Evolutionary conservation across 2,329 filamentous ascomycete genomes (phyloP), one percentile per base, ranked within the genome.

Genomic region (Lachnellula suecica): DNA sequence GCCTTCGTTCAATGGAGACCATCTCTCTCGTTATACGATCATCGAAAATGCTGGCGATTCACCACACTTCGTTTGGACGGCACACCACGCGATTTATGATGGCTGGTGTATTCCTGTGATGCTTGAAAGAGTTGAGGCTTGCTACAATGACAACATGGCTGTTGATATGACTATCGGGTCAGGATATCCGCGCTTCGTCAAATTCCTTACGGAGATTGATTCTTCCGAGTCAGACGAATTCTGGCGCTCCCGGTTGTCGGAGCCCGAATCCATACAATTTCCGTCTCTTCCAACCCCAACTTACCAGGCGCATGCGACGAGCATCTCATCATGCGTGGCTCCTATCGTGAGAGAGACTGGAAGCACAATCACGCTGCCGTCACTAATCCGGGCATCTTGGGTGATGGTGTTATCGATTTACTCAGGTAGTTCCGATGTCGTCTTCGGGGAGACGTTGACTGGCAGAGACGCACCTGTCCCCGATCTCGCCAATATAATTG

Each of bases 51-150:
- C 22, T n/a, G 22, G n/a, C 4, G 23, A 43, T 8, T 8, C 40
- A 24, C 27, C 75, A 56, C 47, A 46, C 17, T 74, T 81, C 17
- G 69, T 78, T 3, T 76, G 75, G 67, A 75, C 74, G 0, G 71
- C 77, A 46, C 77, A 80, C 52, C 77, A 80, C 48, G 75, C 75
- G 4, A 65, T 80, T 1, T 80, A 79, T 54, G 78, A 81, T 63
- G 78, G 77, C 9, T 75, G 70, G 72, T 73, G 70, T 41, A 60
- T 72, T 46, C 65, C 68, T 31, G 15, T 51, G 8, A 37, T 58
- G 10, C 25, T 51, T 9, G 19, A 42, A 17, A 38, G 44, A 42
- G 40, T 58, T 13, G 23, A 50, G 37, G 23, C 19, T n/a, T 38
- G n/a, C 5, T 58, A 58, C 27, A 11, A 44, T 10, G 50, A 42